These are phyloP conservation scores for Nothophoma quercina DNA, from an alignment of 2,329 filamentous ascomycete species.

Conservation along the genomic window DNA sequence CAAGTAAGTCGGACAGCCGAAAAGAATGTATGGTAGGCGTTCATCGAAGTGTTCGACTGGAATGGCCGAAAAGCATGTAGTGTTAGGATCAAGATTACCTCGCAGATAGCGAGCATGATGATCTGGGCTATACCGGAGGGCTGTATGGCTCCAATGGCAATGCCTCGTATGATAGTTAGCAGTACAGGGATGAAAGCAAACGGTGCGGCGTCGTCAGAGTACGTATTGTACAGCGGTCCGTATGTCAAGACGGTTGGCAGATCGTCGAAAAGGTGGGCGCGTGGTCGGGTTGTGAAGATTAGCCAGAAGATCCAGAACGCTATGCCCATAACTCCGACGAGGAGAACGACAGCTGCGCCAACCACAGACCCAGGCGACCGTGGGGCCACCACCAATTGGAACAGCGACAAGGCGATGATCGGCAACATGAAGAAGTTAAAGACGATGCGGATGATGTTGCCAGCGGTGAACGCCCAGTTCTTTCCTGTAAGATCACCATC, in stretches of 20 bases:
- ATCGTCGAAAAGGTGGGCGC: constrained; percentile 91
- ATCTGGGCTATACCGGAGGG: constrained; percentile 92
- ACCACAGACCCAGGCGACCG: constrained; percentile 75
- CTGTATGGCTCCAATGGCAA: constrained; percentile 92
- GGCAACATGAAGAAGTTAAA: constrained; percentile 94
- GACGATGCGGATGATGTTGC: constrained; percentile 74
- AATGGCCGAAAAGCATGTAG: constrained; percentile 91
- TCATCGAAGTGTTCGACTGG: constrained; percentile 93
- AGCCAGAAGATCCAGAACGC: constrained; percentile 80
- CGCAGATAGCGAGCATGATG: constrained; percentile 89
- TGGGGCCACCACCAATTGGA: constrained; percentile 81
- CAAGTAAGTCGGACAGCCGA: constrained; percentile 77
- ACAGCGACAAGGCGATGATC: constrained; percentile 84
- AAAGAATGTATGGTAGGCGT: constrained; percentile 90
- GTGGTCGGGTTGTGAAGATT: constrained; percentile 80
- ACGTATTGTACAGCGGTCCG: constrained; percentile 95
- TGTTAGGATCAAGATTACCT: constrained; percentile 87
- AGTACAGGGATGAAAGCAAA: constrained; percentile 89
- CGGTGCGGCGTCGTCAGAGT: constrained; percentile 88
- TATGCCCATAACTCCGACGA: constrained; percentile 76
- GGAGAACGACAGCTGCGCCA: constrained; percentile 75
- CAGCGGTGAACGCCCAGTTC: constrained; percentile 79
- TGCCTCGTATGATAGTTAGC: constrained; percentile 83
- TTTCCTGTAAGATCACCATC: constrained; percentile 91
- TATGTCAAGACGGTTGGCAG: constrained; percentile 88